Evolutionary conservation across 2,329 filamentous ascomycete species (phyloP).

Genomic region (Xylariaceae sp.): DNA sequence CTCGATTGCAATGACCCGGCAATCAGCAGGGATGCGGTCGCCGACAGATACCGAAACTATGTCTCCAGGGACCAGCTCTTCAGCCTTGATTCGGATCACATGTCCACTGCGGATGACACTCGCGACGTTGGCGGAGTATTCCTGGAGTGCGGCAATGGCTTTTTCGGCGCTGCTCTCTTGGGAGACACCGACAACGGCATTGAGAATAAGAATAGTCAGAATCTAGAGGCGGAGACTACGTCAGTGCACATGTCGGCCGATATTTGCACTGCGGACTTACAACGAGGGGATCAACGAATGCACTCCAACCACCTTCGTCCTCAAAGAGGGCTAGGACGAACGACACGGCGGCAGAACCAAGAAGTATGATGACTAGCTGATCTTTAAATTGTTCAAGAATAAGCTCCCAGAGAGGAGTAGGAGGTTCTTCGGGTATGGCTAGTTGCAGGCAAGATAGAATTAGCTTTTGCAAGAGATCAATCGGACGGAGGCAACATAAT

Average conservation of each 20-base stretch:
- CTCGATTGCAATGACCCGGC: slow-evolving; percentile 81
- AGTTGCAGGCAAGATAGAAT: slow-evolving; percentile 12
- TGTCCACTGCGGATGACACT: slow-evolving; percentile 86
- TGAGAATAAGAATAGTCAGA: slow-evolving; percentile 92
- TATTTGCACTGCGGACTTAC: slow-evolving; percentile 53
- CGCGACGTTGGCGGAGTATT: slow-evolving; percentile 98
- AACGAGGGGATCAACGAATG: slow-evolving; percentile 93
- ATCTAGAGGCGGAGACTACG: slow-evolving; percentile 55
- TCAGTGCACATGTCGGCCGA: no score
- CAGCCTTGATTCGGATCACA: slow-evolving; percentile 83
- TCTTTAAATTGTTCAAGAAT: slow-evolving; percentile 99
- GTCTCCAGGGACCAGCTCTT: slow-evolving; percentile 93
- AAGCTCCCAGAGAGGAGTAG: slow-evolving; percentile 93
- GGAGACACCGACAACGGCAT: slow-evolving; percentile 94
- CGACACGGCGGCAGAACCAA: slow-evolving; percentile 89
- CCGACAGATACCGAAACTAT: slow-evolving; percentile 85
- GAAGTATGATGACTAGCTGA: slow-evolving; percentile 91
- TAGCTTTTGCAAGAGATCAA: background rate
- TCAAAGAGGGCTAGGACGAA: slow-evolving; percentile 93
- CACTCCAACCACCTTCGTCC: slow-evolving; percentile 89
- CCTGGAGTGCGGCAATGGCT: slow-evolving; percentile 94
- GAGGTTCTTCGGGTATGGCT: slow-evolving; percentile 80
- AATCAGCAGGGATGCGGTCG: slow-evolving; percentile 92
- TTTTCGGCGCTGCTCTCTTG: slow-evolving; percentile 99
- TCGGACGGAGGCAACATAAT: background rate